Evolutionary conservation across 768 basidiomycete species (phyloP), one percentile per base, ranked within the genome.

Genomic region (Dictyophora rubrovolvata): DNA sequence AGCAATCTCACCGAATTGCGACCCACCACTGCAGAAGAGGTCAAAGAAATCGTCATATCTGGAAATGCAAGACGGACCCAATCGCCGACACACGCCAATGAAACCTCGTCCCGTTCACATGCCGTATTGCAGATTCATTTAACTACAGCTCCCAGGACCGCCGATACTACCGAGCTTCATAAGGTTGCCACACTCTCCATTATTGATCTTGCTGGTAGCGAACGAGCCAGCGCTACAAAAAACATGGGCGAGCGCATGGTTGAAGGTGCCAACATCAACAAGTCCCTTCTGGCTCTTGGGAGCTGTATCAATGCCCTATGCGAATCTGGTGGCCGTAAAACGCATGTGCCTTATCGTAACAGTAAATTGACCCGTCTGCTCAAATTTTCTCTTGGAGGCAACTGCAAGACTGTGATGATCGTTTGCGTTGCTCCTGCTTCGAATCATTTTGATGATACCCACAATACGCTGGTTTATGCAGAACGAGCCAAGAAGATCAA

Each of bases 361-460:
- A 93, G 90, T 77, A 99, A 99, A 73, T 87, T 99, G 63, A 99
- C 96, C 0, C 89, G 96, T 48, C 74, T 98, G 49, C 86, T 98
- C 68, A 98, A 97, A 72, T 97, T 97, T 76, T 94, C 95, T 1
- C 82, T 98, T 52, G 95, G 95, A 1, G 96, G 96, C 6, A 98
- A 98, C 71, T 99, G 96, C 81, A 92, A 95, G 73, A 99, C 96
- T 1, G 93, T 96, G 68, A 99, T 98, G 96, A 92, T 97, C 63
- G 95, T 98, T 62, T 98, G 96, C 69, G 78, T 99, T 51, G 93
- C 93, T 0, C 96, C 96, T 1, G 93, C 93, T 5, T 93, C 93
- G 37, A 81, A 81, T 37, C 93, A 99, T 73, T 96, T 97, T 69
- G 96, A 98, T 68, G 96, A 99, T 70, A 98, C 96, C 34, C 93